phyloP scores from a whole-genome alignment of 805 yeast genomes.

The Pichia exigua region DNA sequence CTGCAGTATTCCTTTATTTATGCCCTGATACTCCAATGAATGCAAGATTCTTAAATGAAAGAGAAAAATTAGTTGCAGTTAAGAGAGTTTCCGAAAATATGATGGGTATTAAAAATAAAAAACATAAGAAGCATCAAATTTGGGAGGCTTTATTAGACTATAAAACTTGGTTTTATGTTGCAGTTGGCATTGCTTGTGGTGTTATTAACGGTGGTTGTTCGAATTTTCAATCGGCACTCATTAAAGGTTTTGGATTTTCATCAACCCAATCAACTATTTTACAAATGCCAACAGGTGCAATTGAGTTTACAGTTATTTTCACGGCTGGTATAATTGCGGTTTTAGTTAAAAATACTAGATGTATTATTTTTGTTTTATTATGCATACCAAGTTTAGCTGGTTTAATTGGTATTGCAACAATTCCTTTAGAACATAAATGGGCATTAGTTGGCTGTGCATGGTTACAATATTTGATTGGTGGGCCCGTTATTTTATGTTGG shows the following conservation, averaged over 20 bases:
- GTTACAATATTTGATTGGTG: constrained; percentile 1
- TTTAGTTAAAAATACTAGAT: constrained; percentile 1
- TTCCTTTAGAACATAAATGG: not conserved
- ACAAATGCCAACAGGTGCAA: constrained; percentile 4
- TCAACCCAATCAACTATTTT: constrained; percentile 2
- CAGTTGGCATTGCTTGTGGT: constrained; percentile 1
- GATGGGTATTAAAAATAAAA: constrained; percentile 25
- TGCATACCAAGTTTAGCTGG: constrained; percentile 2
- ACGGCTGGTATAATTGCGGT: constrained; percentile 2
- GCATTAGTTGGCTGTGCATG: constrained; percentile 1
- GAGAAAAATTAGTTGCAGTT: constrained; percentile 5
- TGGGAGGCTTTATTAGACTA: constrained; percentile 45
- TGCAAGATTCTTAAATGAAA: constrained; percentile 1
- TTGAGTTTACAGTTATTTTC: constrained; percentile 1
- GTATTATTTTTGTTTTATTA: not conserved
- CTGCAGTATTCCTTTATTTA: not conserved
- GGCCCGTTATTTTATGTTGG: constrained; percentile 3
- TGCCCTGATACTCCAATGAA: constrained; percentile 5
- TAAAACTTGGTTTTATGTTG: not conserved
- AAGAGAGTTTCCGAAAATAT: constrained; percentile 26
- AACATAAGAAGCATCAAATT: constrained; percentile 43
- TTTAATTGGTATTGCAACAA: not conserved
- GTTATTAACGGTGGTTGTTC: constrained; percentile 44
- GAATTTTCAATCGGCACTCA: constrained; percentile 35
- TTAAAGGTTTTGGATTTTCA: constrained; percentile 11